phyloP scores from a whole-genome alignment of 208 protist species.

The Zelonia costaricensis region DNA sequence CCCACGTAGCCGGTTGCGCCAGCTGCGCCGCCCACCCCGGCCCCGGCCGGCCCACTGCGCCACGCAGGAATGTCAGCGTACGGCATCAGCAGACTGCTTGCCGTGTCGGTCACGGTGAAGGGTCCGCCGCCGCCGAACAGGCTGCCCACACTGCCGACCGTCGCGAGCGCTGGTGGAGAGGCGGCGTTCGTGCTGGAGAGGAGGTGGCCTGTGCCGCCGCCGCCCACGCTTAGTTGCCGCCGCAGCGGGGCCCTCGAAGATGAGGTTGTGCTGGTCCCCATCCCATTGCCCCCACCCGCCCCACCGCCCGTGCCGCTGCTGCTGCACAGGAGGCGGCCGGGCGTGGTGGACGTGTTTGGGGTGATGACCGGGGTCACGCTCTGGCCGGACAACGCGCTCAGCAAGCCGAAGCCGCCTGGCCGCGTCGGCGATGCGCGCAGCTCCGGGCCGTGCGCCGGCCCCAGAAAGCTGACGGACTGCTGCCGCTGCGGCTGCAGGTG shows the following conservation, averaged over 20 bases:
- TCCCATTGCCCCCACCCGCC: neutral
- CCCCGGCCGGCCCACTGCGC: no score
- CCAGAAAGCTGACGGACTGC: no score
- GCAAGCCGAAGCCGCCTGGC: no score
- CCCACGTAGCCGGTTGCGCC: neutral
- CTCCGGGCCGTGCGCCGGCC: no score
- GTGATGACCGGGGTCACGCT: constrained; percentile 1
- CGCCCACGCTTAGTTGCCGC: constrained; percentile 7
- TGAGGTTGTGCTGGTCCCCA: neutral
- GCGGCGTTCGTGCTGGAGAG: neutral
- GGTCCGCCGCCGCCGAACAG: neutral
- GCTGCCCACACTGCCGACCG: constrained; percentile 8
- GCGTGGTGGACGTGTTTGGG: constrained; percentile 3
- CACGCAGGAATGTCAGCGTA: constrained; percentile 36
- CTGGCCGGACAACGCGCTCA: no score
- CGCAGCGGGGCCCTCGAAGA: constrained; percentile 16
- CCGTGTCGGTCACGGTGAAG: constrained; percentile 14
- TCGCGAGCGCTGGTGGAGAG: constrained; percentile 5
- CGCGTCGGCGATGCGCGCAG: no score
- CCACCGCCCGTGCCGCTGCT: neutral
- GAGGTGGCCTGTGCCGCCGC: neutral
- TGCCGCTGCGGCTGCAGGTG: no score
- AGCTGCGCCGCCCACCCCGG: constrained; percentile 15
- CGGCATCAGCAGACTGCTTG: constrained; percentile 36
- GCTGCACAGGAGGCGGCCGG: constrained; percentile 2